Percentiles rank a stretch among this genome's conserved stretches.
phyloP scores from a whole-genome alignment of 2,329 filamentous ascomycete species.

The Hypomyces perniciosus region DNA sequence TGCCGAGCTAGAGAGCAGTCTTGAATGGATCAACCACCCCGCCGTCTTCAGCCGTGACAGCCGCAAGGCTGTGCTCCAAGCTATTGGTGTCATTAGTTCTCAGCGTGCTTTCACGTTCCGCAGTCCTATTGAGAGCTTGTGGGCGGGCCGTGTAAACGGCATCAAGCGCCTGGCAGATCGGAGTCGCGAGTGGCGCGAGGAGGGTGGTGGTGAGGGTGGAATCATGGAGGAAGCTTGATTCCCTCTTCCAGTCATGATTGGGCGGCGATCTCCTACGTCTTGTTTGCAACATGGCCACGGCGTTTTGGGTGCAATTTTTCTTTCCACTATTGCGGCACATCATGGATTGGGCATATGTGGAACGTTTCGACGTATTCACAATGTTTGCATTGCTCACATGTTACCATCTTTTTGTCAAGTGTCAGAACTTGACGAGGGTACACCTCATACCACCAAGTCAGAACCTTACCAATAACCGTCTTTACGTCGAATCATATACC shows the following conservation, averaged over 20 bases:
- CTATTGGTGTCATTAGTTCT: slow-evolving; percentile 92
- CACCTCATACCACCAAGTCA: neutral
- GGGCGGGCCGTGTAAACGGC: slow-evolving; percentile 76
- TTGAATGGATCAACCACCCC: slow-evolving; percentile 98
- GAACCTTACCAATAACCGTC: no score
- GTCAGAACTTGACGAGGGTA: slow-evolving; percentile 3
- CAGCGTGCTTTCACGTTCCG: slow-evolving; percentile 92
- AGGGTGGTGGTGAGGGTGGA: slow-evolving; percentile 65
- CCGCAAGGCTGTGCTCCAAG: slow-evolving; percentile 90
- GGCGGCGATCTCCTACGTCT: neutral
- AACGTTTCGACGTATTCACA: slow-evolving; percentile 14
- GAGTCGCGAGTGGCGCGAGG: slow-evolving; percentile 88
- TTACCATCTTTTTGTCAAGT: neutral
- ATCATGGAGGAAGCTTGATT: slow-evolving; percentile 54
- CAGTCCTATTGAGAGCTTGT: slow-evolving; percentile 80
- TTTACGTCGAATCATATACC: no score
- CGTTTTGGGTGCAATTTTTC: slow-evolving; percentile 1
- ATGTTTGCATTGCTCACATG: slow-evolving; percentile 5
- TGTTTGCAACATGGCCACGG: slow-evolving; percentile 11
- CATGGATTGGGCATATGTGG: neutral
- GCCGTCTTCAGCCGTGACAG: slow-evolving; percentile 91
- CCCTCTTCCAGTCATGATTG: slow-evolving; percentile 4
- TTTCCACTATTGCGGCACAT: neutral
- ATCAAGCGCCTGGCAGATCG: slow-evolving; percentile 75
- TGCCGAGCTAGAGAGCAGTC: slow-evolving; percentile 77